A percentile compares a stretch with the other conserved stretches of the same genome.
Evolutionary conservation across 2,329 filamentous ascomycete genomes (phyloP).

Genomic region (Talaromyces sp.): DNA sequence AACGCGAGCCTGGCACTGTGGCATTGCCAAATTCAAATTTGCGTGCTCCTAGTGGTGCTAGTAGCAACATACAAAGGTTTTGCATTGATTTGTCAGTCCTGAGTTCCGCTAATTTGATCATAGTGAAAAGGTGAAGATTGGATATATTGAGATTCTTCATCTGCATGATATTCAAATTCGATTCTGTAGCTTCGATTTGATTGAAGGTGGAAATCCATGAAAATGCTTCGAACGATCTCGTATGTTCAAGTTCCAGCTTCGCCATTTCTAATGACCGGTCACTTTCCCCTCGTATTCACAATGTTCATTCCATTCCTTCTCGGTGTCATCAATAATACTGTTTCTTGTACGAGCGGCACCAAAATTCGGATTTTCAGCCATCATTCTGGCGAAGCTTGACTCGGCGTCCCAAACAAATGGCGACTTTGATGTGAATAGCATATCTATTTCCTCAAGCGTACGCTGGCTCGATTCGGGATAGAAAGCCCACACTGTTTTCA

Average conservation of each 20-base stretch:
- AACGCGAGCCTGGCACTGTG: no score
- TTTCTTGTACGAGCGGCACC: background rate
- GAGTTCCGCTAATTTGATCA: no score
- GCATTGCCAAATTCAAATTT: no score
- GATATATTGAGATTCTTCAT: no score
- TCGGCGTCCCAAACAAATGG: conserved; percentile 22
- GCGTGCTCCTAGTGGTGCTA: no score
- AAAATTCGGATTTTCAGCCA: conserved; percentile 1
- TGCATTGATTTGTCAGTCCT: no score
- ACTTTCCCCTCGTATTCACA: background rate
- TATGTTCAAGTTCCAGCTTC: background rate
- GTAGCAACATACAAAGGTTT: no score
- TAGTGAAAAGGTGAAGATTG: no score
- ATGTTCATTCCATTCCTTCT: background rate
- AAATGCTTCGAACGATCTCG: no score
- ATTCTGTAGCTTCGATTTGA: no score
- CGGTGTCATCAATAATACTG: background rate
- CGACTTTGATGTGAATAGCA: conserved; percentile 22
- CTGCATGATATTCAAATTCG: no score
- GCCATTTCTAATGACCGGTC: background rate
- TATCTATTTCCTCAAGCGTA: conserved; percentile 27
- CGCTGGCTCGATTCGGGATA: conserved; percentile 21
- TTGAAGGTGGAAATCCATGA: no score
- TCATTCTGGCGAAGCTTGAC: conserved; percentile 11
- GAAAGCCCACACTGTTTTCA: conserved; percentile 5